Evolutionary conservation across 1,284 basidiomycete genomes (phyloP).

Genomic region (Ganoderma resinaceum): DNA sequence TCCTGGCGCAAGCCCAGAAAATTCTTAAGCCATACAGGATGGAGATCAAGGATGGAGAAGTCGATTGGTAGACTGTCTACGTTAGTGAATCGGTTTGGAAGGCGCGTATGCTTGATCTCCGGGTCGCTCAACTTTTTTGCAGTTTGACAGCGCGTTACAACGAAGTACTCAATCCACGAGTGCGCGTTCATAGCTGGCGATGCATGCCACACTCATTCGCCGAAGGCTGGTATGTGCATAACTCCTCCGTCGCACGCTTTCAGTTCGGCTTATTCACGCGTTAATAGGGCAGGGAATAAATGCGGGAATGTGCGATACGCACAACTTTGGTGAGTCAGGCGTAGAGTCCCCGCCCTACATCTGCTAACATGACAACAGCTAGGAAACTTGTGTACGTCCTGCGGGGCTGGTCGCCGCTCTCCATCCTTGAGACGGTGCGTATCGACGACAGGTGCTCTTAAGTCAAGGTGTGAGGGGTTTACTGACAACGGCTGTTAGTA

Average conservation of each 20-base stretch:
- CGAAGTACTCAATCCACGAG: slow-evolving; percentile 68
- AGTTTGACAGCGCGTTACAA: slow-evolving; percentile 82
- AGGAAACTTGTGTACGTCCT: slow-evolving; percentile 84
- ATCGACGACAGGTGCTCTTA: slow-evolving; percentile 39
- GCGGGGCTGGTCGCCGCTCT: slow-evolving; percentile 63
- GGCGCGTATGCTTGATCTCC: background rate
- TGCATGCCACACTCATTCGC: slow-evolving; percentile 87
- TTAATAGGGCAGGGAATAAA: slow-evolving; percentile 71
- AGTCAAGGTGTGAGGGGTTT: slow-evolving; percentile 26
- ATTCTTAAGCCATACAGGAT: slow-evolving; percentile 76
- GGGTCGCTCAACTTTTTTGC: background rate
- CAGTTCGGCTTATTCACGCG: background rate
- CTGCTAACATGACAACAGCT: slow-evolving; percentile 41
- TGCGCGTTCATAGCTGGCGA: slow-evolving; percentile 85
- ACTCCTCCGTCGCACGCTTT: background rate
- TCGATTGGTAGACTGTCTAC: slow-evolving; percentile 88
- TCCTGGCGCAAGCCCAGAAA: slow-evolving; percentile 71
- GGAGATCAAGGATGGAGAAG: slow-evolving; percentile 50
- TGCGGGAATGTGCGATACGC: slow-evolving; percentile 84
- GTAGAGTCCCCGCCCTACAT: background rate
- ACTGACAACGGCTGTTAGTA: slow-evolving; percentile 67
- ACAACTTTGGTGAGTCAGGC: slow-evolving; percentile 65
- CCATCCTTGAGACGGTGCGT: background rate
- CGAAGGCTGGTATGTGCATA: slow-evolving; percentile 53
- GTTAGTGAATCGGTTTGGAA: slow-evolving; percentile 47